Percentiles rank a stretch among this genome's conserved stretches.
Conservation (phyloP, 2,329 filamentous ascomycete genomes). For the Xylariaceae sp. region DNA sequence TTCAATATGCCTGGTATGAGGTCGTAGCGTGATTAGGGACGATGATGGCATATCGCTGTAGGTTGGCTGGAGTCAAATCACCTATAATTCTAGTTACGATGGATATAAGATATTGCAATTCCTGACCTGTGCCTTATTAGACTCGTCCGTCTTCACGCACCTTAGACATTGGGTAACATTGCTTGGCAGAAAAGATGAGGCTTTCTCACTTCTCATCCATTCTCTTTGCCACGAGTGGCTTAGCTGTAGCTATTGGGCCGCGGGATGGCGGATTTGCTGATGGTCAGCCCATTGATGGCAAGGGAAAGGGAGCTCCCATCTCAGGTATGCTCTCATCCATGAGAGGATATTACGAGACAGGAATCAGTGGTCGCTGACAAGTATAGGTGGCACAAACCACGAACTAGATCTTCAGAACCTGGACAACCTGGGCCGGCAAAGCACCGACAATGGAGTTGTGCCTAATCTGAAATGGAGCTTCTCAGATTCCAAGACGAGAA, state of each 20-base stretch:
- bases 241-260: too few species aligned
- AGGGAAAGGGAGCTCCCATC: constrained; percentile 62
- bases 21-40: too few species aligned
- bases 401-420: constrained; percentile 65
- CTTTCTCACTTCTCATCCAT: constrained; percentile 22
- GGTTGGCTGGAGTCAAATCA: too few species aligned
- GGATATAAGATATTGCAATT: too few species aligned
- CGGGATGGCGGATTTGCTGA: constrained; percentile 44
- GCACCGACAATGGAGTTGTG: constrained; percentile 65
- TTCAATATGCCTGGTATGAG: too few species aligned
- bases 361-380: too few species aligned
- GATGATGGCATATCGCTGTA: too few species aligned
- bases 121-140: too few species aligned
- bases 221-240: constrained; percentile 22
- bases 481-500: constrained; percentile 65
- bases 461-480: constrained; percentile 72
- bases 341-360: too few species aligned
- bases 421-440: constrained; percentile 62
- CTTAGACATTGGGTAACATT: too few species aligned
- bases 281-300: constrained; percentile 59
- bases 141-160: too few species aligned
- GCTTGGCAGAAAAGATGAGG: constrained; percentile 20
- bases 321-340: constrained; percentile 48
- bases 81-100: too few species aligned
- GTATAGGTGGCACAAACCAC: constrained; percentile 64